These are phyloP conservation scores for Penicillium sp. DNA, from an alignment of 2,329 filamentous ascomycete species.

Conservation along the genomic window DNA sequence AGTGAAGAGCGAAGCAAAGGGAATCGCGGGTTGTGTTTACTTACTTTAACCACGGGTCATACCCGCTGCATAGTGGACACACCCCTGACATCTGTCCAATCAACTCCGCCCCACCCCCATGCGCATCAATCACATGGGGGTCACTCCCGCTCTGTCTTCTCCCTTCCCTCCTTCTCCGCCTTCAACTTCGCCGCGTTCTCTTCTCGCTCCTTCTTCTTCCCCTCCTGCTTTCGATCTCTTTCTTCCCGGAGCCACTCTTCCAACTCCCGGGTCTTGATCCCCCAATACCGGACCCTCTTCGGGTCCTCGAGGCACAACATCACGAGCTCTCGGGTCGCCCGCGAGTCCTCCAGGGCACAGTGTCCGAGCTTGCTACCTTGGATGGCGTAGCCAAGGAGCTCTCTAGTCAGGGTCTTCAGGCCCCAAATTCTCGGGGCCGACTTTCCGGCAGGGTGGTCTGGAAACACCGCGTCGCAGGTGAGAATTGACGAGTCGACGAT, in stretches of 20 bases:
- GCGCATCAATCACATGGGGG: too few species aligned
- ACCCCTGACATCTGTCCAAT: too few species aligned
- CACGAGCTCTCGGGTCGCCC: slow-evolving; percentile 52
- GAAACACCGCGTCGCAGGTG: slow-evolving; percentile 34
- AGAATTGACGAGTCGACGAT: slow-evolving; percentile 51
- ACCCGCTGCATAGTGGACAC: too few species aligned
- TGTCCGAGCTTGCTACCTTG: slow-evolving; percentile 42
- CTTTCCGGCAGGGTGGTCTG: neutral
- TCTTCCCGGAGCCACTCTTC: slow-evolving; percentile 3
- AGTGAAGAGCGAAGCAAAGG: too few species aligned
- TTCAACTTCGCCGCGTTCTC: neutral
- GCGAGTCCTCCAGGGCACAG: slow-evolving; percentile 52
- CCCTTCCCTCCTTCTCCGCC: neutral
- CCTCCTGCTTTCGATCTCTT: neutral
- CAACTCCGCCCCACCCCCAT: too few species aligned
- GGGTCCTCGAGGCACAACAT: slow-evolving; percentile 49
- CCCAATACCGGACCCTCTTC: slow-evolving; percentile 39
- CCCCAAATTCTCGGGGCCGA: slow-evolving; percentile 28
- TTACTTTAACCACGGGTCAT: too few species aligned
- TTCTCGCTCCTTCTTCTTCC: neutral
- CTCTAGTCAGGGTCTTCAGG: slow-evolving; percentile 38
- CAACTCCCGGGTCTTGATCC: slow-evolving; percentile 1
- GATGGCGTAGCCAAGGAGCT: slow-evolving; percentile 40
- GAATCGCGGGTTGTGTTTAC: too few species aligned
- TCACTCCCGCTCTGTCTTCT: neutral